A percentile compares a stretch with the other conserved stretches of the same genome.
phyloP scores from a whole-genome alignment of 345 rosid genomes.

The Corymbia maculata region DNA sequence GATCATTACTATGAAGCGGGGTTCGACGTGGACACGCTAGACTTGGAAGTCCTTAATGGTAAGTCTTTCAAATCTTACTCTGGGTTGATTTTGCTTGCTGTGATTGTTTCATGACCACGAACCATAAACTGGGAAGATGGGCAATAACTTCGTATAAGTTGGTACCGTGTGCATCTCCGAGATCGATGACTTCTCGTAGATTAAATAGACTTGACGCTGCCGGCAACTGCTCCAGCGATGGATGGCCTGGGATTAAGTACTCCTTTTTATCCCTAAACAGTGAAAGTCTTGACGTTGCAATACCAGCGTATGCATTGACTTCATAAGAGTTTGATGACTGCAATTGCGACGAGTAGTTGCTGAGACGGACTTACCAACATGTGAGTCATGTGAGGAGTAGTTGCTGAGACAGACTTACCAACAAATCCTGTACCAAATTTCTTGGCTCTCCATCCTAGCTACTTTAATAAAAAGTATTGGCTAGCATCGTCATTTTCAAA shows the following conservation, averaged over 20 bases:
- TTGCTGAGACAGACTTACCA: no score
- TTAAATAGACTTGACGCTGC: background rate
- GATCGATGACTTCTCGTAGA: background rate
- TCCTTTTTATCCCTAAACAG: background rate
- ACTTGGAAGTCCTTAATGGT: conserved; percentile 38
- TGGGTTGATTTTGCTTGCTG: background rate
- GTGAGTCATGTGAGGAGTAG: no score
- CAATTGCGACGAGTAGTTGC: no score
- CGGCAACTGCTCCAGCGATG: background rate
- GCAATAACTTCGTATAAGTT: background rate
- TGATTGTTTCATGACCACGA: background rate
- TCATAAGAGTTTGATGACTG: background rate
- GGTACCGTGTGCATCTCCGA: background rate
- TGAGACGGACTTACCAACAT: background rate
- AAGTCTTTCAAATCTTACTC: background rate
- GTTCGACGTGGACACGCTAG: conserved; percentile 82
- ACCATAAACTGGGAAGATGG: background rate
- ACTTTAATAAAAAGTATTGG: no score
- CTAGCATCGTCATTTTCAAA: no score
- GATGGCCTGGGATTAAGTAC: background rate
- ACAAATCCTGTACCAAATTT: no score
- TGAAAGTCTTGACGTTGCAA: background rate
- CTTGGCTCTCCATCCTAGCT: no score
- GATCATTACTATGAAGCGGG: conserved; percentile 80
- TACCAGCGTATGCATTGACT: background rate